These are phyloP conservation scores for Osmanthus fragrans DNA, from an alignment of 257 asterid species.

Conservation along the genomic window DNA sequence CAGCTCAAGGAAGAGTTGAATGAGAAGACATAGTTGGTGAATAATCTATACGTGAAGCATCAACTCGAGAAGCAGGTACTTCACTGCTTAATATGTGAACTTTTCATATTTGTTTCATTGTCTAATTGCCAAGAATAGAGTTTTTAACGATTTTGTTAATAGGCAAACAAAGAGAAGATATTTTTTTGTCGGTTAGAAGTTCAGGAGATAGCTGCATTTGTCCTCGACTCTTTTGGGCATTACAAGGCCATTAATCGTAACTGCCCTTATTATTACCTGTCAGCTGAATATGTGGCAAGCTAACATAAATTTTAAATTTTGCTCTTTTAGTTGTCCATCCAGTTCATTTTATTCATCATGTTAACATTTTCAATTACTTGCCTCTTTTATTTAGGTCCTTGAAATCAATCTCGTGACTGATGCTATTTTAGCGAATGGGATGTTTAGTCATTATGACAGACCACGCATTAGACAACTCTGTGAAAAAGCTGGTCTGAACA, in stretches of 20 bases:
- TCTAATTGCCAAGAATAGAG: too few species aligned
- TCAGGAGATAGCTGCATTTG: slow-evolving; percentile 85
- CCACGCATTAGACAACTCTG: slow-evolving; percentile 96
- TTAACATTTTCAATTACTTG: too few species aligned
- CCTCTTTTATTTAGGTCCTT: slow-evolving; percentile 77
- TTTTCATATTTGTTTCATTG: too few species aligned
- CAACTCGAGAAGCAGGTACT: slow-evolving; percentile 93
- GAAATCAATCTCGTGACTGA: slow-evolving; percentile 95
- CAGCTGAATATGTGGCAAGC: slow-evolving; percentile 92
- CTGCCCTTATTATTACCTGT: slow-evolving; percentile 74
- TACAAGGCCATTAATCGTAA: slow-evolving; percentile 82
- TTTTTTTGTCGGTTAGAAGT: slow-evolving; percentile 82
- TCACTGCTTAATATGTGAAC: background rate
- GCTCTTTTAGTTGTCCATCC: too few species aligned
- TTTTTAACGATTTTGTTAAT: too few species aligned
- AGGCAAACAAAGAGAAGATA: too few species aligned
- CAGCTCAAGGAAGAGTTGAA: slow-evolving; percentile 70
- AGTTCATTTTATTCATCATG: too few species aligned
- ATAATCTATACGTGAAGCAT: slow-evolving; percentile 72
- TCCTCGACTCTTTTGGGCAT: slow-evolving; percentile 70
- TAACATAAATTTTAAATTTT: too few species aligned
- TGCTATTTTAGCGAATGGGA: slow-evolving; percentile 97
- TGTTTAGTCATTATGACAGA: slow-evolving; percentile 96
- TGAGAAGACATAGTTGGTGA: slow-evolving; percentile 78
- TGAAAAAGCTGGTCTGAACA: slow-evolving; percentile 92